Percentiles rank a stretch among this genome's conserved stretches.
Evolutionary conservation across 108 stramenopile genomes (phyloP).

Genomic region (Cylindrotheca fusiformis): DNA sequence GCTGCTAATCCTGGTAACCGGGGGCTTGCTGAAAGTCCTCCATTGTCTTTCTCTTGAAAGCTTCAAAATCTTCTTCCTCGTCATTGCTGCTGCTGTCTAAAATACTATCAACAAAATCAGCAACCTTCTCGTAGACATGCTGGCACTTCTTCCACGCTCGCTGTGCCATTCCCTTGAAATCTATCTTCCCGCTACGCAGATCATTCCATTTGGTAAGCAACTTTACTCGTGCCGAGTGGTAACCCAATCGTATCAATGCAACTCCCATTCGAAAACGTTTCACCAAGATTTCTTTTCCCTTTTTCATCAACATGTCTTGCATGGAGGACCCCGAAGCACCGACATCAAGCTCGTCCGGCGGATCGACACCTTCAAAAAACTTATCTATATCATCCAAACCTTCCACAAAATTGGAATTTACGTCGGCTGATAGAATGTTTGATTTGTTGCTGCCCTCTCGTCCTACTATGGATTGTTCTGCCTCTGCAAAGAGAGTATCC

Average conservation of each 20-base stretch:
- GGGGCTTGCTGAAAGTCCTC: not conserved
- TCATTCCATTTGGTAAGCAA: not conserved
- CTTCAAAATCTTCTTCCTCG: not conserved
- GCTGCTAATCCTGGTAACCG: no score
- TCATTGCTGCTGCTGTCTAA: not conserved
- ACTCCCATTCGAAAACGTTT: conserved; percentile 2
- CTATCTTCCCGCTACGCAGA: not conserved
- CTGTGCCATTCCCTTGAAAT: not conserved
- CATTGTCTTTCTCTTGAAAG: not conserved
- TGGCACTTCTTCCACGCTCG: not conserved
- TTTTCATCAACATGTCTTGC: conserved; percentile 69
- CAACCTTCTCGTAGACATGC: not conserved
- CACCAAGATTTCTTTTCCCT: conserved; percentile 9
- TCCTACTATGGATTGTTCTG: not conserved
- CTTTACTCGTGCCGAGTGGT: not conserved
- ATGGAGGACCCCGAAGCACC: conserved; percentile 79
- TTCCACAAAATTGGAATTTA: conserved; percentile 62
- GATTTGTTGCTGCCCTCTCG: conserved; percentile 1
- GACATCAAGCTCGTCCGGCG: conserved; percentile 84
- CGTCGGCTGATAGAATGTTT: not conserved
- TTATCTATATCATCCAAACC: conserved; percentile 85
- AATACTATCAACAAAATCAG: not conserved
- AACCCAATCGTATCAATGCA: not conserved
- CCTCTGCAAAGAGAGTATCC: not conserved
- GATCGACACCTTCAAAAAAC: conserved; percentile 73